Base-by-base conservation (phyloP, 495 filamentous ascomycete species). In the Aspergillus ostianus region DNA sequence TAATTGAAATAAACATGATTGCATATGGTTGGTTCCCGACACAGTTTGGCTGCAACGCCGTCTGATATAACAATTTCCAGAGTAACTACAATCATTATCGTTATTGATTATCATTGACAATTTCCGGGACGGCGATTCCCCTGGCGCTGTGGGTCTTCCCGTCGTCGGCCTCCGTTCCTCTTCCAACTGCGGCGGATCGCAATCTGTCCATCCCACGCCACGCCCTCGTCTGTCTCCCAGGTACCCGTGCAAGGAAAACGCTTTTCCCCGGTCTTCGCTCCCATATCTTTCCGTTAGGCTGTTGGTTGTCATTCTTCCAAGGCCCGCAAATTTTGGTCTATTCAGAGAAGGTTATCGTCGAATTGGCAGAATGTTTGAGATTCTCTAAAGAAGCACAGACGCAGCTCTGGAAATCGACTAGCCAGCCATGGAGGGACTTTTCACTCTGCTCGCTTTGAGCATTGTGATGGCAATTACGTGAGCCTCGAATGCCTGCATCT, bases 381-480 rank as follows among this genome's bases (percentile, higher is more conserved):
- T 19, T 27, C 41, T 66, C 47, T 71, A 73, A 47, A 70, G 56
- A 52, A 57, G 20, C 47, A 60, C 57, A 55, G 52, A 54, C 52
- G 45, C 9, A 23, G 36, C 52, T 45, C 52, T 54, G 20, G 12
- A 15, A 17, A 54, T 62, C 62, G 58, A 68, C 58, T 66, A 60
- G 65, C 60, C 62, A 56, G 73, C 54, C 66, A 82, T 91, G 84
- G 90, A 91, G 73, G 92, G 92, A 70, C 81, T 97, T 53, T 86
- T 96, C 64, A 89, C 92, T 69, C 78, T 98, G 78, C 84, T 97
- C 76, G 83, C 82, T 44, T 79, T 96, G 80, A 87, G 89, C 83
- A 82, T 89, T 69, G 87, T 97, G 65, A 98, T 98, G 94, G 92
- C 92, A 64, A 78, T 92, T 69, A 92, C 94, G 94, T 97, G 84